Base-by-base conservation (phyloP, 176 grass and related monocot genomes). In the Poa pratensis region DNA sequence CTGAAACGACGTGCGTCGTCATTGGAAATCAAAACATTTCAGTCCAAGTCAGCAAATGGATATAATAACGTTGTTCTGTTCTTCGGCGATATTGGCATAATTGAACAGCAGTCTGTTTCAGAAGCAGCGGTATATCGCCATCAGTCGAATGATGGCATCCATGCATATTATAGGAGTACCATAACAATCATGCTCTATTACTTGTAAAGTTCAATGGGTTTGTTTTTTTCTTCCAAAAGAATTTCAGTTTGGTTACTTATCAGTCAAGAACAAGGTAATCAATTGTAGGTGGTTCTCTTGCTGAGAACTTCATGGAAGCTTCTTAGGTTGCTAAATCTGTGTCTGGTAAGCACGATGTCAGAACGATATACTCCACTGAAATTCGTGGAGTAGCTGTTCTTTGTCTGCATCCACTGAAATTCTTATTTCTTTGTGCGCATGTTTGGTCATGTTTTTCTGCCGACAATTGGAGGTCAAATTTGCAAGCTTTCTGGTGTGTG, bases 241-340 rank as follows among this genome's bases (percentile, higher is more conserved):
- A 72, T 19, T 61, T 42, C 20, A 43, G 59, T 17, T 7, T 14
- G 15, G 18, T 17, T 42, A 6, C 22, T 42, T 66, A 66, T 24
- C 32, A 66, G 46, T 32, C 17, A 66, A 75, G 35, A 75, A 81
- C 18, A n/a, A 11, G 7, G 12, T 39, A 10, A 22, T 74, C 69
- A 54, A 18, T 39, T 53, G n/a, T 24, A n/a, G 14, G 85, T 73
- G n/a, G 69, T 13, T 64, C 13, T 61, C 65, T 26, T 52, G 53
- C 48, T 74, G 20, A 63, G 67, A 9, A 12, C 3, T 73, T 86
- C 42, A 4, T 43, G 59, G 78, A 81, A 81, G 32, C 48, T 87
- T 75, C 78, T 43, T 75, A 7, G 17, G 18, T 15, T 80, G 60
- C 75, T 26, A 24, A 50, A 66, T 19, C 3, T 9, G 49, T 64